These are phyloP conservation scores for Pestalotiopsis sp. DNA, from an alignment of 2,329 filamentous ascomycete species.

Conservation along the genomic window DNA sequence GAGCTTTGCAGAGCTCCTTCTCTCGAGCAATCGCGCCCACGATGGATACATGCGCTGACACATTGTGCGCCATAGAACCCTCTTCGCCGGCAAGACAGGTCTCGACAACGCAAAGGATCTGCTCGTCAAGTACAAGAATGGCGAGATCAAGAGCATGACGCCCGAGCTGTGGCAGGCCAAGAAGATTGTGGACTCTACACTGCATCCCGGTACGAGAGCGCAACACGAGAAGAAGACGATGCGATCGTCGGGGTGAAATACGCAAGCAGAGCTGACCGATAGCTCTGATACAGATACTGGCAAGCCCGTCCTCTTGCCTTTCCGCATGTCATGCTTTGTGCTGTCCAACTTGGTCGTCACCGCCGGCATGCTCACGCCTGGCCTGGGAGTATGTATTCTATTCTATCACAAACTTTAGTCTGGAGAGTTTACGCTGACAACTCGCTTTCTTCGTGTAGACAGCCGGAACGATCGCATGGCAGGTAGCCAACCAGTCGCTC, in stretches of 20 bases:
- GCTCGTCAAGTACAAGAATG: constrained; percentile 84
- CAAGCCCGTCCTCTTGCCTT: constrained; percentile 87
- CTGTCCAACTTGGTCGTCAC: constrained; percentile 94
- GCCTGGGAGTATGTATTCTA: constrained; percentile 65
- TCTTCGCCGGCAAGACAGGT: constrained; percentile 77
- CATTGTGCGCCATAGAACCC: constrained; percentile 63
- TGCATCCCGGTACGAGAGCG: constrained; percentile 78
- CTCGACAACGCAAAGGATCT: constrained; percentile 86
- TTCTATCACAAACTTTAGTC: background rate
- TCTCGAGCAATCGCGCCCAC: background rate
- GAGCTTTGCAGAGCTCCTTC: background rate
- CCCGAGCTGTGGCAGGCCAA: constrained; percentile 93
- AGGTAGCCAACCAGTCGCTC: constrained; percentile 94
- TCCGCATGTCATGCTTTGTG: constrained; percentile 96
- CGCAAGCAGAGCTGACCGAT: constrained; percentile 5
- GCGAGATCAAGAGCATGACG: constrained; percentile 78
- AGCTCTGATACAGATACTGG: constrained; percentile 72
- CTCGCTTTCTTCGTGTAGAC: constrained; percentile 51
- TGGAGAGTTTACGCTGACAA: constrained; percentile 14
- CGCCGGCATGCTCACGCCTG: constrained; percentile 94
- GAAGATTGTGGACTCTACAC: constrained; percentile 94
- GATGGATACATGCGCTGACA: constrained; percentile 2
- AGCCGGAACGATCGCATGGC: constrained; percentile 87
- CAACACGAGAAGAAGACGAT: background rate
- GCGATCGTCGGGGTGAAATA: background rate